Conservation (phyloP, 306 rosid species). For the Cucumis cinereus region DNA sequence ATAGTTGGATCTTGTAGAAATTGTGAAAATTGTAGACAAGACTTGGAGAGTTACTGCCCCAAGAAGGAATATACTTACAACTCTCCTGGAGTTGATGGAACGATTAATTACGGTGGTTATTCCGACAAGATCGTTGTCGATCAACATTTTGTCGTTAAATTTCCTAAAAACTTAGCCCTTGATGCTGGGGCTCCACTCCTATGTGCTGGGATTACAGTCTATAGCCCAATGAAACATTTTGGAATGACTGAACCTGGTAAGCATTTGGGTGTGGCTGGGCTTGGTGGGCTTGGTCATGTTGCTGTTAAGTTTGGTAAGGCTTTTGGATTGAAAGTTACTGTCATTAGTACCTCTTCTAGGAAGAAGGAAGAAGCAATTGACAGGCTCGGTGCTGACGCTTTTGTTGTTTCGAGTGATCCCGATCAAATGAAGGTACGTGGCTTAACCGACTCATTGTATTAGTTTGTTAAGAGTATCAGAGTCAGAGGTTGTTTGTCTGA, state of each 20-base stretch:
- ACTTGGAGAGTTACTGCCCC: slow-evolving; percentile 70
- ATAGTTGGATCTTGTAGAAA: slow-evolving; percentile 59
- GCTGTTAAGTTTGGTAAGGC: slow-evolving; percentile 84
- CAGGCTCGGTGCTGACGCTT: slow-evolving; percentile 71
- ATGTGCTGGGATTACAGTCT: slow-evolving; percentile 83
- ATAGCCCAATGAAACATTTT: slow-evolving; percentile 80
- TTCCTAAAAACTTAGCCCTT: slow-evolving; percentile 61
- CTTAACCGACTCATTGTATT: no score
- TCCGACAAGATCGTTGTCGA: slow-evolving; percentile 60
- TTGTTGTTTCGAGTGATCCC: slow-evolving; percentile 53
- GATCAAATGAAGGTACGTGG: slow-evolving; percentile 40
- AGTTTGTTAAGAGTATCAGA: no score
- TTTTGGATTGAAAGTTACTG: slow-evolving; percentile 85
- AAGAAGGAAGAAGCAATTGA: slow-evolving; percentile 58
- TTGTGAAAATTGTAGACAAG: slow-evolving; percentile 66
- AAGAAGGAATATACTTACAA: slow-evolving; percentile 39
- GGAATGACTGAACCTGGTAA: slow-evolving; percentile 81
- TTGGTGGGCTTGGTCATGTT: slow-evolving; percentile 88
- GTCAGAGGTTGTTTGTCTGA: background rate
- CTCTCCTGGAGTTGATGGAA: slow-evolving; percentile 29
- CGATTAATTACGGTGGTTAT: slow-evolving; percentile 63
- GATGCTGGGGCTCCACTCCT: slow-evolving; percentile 84
- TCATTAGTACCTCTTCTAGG: slow-evolving; percentile 51
- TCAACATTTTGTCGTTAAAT: slow-evolving; percentile 47
- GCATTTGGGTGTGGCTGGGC: slow-evolving; percentile 88